These are phyloP conservation scores for Cladosporium cucumerinum DNA, from an alignment of 2,329 filamentous ascomycete genomes.

Conservation along the genomic window DNA sequence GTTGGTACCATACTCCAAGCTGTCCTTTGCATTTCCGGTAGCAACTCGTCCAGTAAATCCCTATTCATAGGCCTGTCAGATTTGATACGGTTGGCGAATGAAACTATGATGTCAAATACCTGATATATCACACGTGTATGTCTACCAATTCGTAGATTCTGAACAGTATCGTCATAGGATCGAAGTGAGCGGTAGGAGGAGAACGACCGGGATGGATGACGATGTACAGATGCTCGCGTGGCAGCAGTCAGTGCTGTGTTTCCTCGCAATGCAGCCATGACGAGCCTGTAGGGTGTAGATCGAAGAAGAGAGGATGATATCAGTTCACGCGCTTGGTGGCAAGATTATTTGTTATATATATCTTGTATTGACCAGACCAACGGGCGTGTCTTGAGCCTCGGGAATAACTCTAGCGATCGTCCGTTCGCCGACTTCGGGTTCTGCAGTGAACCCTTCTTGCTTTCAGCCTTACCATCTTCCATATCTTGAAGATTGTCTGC, in stretches of 20 bases:
- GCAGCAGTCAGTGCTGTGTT: conserved; percentile 19
- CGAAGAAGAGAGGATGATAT: background rate
- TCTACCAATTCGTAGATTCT: conserved; percentile 63
- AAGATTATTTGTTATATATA: background rate
- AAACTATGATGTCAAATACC: background rate
- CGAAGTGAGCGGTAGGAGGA: conserved; percentile 30
- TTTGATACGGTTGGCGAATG: background rate
- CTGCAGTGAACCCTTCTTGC: background rate
- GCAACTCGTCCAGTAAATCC: conserved; percentile 68
- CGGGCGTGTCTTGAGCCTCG: conserved; percentile 1
- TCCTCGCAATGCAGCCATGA: conserved; percentile 25
- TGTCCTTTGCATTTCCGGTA: conserved; percentile 73
- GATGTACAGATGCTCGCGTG: background rate
- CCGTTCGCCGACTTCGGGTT: conserved; percentile 13
- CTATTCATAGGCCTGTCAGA: background rate
- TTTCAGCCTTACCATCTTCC: background rate
- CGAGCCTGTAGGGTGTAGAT: background rate
- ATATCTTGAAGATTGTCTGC: background rate
- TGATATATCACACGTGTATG: conserved; percentile 68
- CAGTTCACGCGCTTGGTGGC: background rate
- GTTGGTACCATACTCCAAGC: conserved; percentile 73
- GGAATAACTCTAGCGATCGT: conserved; percentile 12
- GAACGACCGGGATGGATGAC: conserved; percentile 21
- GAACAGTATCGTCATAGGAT: conserved; percentile 60
- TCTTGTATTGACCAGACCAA: background rate